Percentiles rank a stretch among this genome's conserved stretches.
Evolutionary conservation across 768 basidiomycete species (phyloP).

Genomic region (Russula emetica): DNA sequence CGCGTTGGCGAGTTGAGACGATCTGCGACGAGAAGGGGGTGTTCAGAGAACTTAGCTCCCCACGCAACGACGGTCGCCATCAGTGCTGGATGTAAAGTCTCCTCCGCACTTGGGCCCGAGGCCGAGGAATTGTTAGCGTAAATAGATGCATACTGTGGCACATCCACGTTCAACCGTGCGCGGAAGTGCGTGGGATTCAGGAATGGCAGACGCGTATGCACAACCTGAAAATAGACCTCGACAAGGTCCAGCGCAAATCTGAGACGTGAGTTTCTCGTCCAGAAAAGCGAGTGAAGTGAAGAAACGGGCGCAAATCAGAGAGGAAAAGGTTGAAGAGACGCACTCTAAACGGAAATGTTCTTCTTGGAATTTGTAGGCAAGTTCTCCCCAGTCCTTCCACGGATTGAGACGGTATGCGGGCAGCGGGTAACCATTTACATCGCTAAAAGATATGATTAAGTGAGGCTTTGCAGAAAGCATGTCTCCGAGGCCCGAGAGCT

Average conservation of each 20-base stretch:
- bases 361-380: conserved; percentile 65
- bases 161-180: conserved; percentile 45
- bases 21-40: conserved; percentile 77
- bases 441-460: conserved; percentile 6
- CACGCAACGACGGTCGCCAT: conserved; percentile 86
- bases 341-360: conserved; percentile 80
- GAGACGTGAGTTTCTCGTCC: conserved; percentile 26
- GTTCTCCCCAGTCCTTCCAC: conserved; percentile 71
- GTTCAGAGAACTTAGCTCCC: conserved; percentile 93
- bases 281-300: conserved; percentile 7
- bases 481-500: conserved; percentile 19
- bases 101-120: conserved; percentile 32
- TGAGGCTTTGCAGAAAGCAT: neutral
- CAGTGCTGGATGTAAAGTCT: conserved; percentile 62
- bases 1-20: conserved; percentile 56
- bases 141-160: conserved; percentile 31
- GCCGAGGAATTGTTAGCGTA: conserved; percentile 8
- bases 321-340: conserved; percentile 37
- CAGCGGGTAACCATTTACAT: conserved; percentile 11
- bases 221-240: conserved; percentile 92
- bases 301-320: conserved; percentile 1
- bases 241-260: conserved; percentile 92
- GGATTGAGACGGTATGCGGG: conserved; percentile 30
- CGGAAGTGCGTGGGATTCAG: conserved; percentile 83
- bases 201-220: conserved; percentile 82